Evolutionary conservation across 1,284 basidiomycete genomes (phyloP).

Genomic region (Schizophyllum commune): DNA sequence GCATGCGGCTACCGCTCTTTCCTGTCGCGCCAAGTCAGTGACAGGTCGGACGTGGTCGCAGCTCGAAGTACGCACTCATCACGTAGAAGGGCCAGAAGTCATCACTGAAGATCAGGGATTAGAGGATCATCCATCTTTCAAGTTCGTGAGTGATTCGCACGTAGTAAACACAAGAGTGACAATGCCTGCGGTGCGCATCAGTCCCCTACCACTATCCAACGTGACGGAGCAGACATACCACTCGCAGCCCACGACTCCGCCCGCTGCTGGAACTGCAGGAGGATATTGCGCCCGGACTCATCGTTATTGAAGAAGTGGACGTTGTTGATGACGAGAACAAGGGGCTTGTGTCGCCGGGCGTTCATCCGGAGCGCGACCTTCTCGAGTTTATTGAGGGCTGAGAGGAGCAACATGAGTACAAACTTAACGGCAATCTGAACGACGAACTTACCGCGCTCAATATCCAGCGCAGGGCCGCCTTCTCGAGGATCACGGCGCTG

Average conservation of each 20-base stretch:
- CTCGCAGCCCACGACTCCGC: slow-evolving; percentile 82
- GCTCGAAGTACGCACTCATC: slow-evolving; percentile 45
- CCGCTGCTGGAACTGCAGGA: slow-evolving; percentile 78
- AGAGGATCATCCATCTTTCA: no score
- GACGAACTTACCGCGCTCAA: slow-evolving; percentile 58
- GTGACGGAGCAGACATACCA: slow-evolving; percentile 30
- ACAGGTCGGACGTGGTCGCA: no score
- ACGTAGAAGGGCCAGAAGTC: slow-evolving; percentile 75
- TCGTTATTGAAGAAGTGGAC: slow-evolving; percentile 77
- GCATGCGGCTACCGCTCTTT: slow-evolving; percentile 68
- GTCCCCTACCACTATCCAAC: slow-evolving; percentile 4
- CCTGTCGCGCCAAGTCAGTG: slow-evolving; percentile 30
- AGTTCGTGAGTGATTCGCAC: slow-evolving; percentile 27
- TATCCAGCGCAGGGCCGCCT: slow-evolving; percentile 75
- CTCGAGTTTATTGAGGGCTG: slow-evolving; percentile 79
- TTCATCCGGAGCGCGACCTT: slow-evolving; percentile 73
- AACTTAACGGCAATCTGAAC: not conserved
- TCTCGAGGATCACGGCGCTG: slow-evolving; percentile 79
- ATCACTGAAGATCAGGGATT: slow-evolving; percentile 45
- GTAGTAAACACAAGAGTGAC: slow-evolving; percentile 75
- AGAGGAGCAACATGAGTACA: slow-evolving; percentile 4
- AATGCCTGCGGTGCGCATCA: slow-evolving; percentile 41
- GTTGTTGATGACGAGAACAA: slow-evolving; percentile 75
- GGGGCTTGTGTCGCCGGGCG: slow-evolving; percentile 49
- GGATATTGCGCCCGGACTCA: slow-evolving; percentile 67